Base-by-base conservation (phyloP, 768 basidiomycete species). In the Tricholoma bakamatsutake region DNA sequence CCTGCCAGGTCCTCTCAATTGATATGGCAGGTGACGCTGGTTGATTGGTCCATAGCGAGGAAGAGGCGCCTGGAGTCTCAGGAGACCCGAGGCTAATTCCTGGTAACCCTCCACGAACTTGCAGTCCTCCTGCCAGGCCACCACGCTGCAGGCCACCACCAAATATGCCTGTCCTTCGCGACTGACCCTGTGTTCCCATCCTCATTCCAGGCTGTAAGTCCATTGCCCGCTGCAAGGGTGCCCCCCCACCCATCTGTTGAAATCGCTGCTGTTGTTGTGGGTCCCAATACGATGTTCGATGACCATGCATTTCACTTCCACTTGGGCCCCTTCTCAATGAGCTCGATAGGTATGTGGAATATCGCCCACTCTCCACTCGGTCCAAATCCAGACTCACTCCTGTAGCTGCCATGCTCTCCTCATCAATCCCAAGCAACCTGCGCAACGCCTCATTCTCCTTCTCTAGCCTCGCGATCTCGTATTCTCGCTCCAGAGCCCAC, bases 401-500 rank as follows among this genome's bases (percentile, higher is more conserved):
- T 45, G 75, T 76, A 43, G 76, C 78, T 1, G 70, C 69, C 52
- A 87, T 73, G 39, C 73, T 77, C 24, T 69, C 77, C 34, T 75
- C 68, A 68, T 90, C 87, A 57, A 98, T 93, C 15, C 81, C 84
- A 46, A 99, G 73, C 70, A 88, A 67, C 63, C 77, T 77, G 50
- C 96, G 77, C 50, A 99, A 73, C 54, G 83, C 79, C 43, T 81
- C 79, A 66, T 99, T 99, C 73, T 98, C 96, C 50, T 73, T 73
- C 68, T 88, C 86, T 42, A 99, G 72, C 49, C 94, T 80, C 9
- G 78, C 64, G 52, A 99, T 91, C 73, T 98, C 97, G 58, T 74
- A 72, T 67, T 98, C 96, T 58, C 97, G 81, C 68, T 93, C 90
- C 56, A 87, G 60, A 2, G 90, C 86, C 91, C 96, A 98, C 69